Evolutionary conservation across 2,329 filamentous ascomycete species (phyloP).

Genomic region (Penicillium hordei): DNA sequence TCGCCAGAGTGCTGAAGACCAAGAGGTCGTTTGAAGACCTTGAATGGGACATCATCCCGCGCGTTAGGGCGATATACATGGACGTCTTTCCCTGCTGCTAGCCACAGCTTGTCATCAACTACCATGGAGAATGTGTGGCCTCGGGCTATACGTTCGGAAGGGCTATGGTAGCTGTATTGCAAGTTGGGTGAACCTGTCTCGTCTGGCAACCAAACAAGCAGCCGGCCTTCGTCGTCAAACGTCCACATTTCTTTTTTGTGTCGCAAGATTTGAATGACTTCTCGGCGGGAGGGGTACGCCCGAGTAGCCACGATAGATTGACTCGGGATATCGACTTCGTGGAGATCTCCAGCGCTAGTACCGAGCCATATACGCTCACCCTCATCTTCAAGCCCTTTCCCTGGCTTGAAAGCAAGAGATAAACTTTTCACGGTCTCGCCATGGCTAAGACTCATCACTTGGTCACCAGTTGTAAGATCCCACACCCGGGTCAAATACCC

Average conservation of each 20-base stretch:
- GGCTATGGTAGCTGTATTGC: slow-evolving; percentile 67
- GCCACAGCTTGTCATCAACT: slow-evolving; percentile 81
- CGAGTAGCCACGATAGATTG: slow-evolving; percentile 70
- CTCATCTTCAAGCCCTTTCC: slow-evolving; percentile 72
- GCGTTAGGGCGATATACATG: slow-evolving; percentile 75
- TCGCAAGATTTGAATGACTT: slow-evolving; percentile 81
- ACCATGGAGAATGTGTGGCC: slow-evolving; percentile 87
- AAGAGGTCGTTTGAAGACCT: slow-evolving; percentile 71
- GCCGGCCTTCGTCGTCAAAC: slow-evolving; percentile 80
- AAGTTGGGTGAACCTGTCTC: slow-evolving; percentile 71
- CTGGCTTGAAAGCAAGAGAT: slow-evolving; percentile 82
- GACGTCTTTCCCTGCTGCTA: slow-evolving; percentile 83
- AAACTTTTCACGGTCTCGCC: slow-evolving; percentile 82
- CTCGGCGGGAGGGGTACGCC: slow-evolving; percentile 71
- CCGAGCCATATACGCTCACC: slow-evolving; percentile 85
- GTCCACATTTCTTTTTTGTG: slow-evolving; percentile 92
- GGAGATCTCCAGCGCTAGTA: slow-evolving; percentile 80
- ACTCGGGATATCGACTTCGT: slow-evolving; percentile 79
- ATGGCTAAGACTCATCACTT: slow-evolving; percentile 76
- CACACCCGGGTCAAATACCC: slow-evolving; percentile 86
- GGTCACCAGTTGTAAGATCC: slow-evolving; percentile 78
- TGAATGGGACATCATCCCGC: slow-evolving; percentile 68
- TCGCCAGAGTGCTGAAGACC: slow-evolving; percentile 74
- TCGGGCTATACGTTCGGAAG: slow-evolving; percentile 68
- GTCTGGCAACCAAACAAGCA: slow-evolving; percentile 85